These are phyloP conservation scores for Akanthomyces dipterigenus DNA, from an alignment of 2,329 filamentous ascomycete genomes.

Conservation along the genomic window DNA sequence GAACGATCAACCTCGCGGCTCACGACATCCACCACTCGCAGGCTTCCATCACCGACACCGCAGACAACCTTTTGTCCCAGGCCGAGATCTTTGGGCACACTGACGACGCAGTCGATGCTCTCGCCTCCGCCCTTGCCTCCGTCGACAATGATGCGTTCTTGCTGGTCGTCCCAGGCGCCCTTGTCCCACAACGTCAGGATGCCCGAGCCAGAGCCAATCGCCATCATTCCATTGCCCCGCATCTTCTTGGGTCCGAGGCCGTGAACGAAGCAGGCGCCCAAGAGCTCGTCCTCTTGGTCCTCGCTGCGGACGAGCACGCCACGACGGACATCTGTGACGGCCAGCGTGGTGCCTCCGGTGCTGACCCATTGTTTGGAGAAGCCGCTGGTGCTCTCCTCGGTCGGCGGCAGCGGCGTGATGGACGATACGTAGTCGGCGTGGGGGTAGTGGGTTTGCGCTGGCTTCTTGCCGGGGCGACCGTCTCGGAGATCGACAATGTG, in stretches of 20 bases:
- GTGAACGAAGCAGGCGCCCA: conserved; percentile 72
- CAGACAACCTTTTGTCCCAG: conserved; percentile 69
- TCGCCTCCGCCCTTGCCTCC: conserved; percentile 58
- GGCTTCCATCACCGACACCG: conserved; percentile 71
- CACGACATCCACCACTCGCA: conserved; percentile 71
- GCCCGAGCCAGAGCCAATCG: conserved; percentile 69
- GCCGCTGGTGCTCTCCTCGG: conserved; percentile 74
- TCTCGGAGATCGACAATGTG: conserved; percentile 82
- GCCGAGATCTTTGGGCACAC: conserved; percentile 64
- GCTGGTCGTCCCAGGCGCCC: conserved; percentile 91
- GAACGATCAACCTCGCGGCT: conserved; percentile 64
- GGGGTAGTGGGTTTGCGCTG: conserved; percentile 73
- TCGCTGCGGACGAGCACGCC: conserved; percentile 85
- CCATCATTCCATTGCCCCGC: conserved; percentile 65
- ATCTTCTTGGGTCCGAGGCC: conserved; percentile 64
- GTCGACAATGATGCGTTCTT: conserved; percentile 78
- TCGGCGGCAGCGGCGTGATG: conserved; percentile 74
- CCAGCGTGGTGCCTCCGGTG: conserved; percentile 84
- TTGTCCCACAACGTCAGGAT: conserved; percentile 91
- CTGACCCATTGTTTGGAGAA: conserved; percentile 93
- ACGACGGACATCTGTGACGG: conserved; percentile 79
- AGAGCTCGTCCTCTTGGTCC: conserved; percentile 87
- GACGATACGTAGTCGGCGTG: conserved; percentile 93
- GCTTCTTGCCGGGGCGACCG: conserved; percentile 51
- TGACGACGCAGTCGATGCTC: conserved; percentile 69